Evolutionary conservation across 73 alveolate species (phyloP).

Genomic region (Paraurostyla sp.): DNA sequence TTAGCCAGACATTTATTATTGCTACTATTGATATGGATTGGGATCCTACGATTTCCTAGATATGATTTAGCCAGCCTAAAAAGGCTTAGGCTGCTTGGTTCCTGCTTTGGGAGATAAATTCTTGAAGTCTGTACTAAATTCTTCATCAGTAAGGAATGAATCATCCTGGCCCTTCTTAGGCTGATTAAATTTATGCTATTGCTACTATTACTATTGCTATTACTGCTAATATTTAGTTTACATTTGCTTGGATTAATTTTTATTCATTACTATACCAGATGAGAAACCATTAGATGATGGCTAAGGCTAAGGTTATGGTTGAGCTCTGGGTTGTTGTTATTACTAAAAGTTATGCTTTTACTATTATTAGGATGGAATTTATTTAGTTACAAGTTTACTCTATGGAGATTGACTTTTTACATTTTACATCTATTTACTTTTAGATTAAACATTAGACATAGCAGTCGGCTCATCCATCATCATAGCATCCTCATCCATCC

Average conservation of each 20-base stretch:
- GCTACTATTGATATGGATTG: neutral
- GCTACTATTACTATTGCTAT: neutral
- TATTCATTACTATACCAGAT: neutral
- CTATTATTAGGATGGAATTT: neutral
- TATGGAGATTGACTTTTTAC: neutral
- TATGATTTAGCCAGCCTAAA: neutral
- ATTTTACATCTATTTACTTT: neutral
- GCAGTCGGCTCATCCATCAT: conserved; percentile 41
- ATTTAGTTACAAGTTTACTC: neutral
- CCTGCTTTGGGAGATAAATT: conserved; percentile 22
- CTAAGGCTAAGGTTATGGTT: neutral
- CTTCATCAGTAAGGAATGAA: conserved; percentile 12
- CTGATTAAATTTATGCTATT: neutral
- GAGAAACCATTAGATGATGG: neutral
- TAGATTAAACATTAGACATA: neutral
- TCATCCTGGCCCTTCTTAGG: neutral
- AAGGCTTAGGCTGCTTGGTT: conserved; percentile 6
- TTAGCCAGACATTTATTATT: neutral
- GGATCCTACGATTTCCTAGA: conserved; percentile 8
- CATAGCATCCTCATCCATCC: conserved; percentile 5
- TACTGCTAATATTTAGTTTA: neutral
- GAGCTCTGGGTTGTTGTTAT: neutral
- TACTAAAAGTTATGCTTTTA: conserved; percentile 19
- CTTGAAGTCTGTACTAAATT: neutral
- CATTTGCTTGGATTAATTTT: neutral